Evolutionary conservation across 352 stramenopile genomes (phyloP), one percentile per base, ranked within the genome.

Genomic region (Plasmopara muralis): DNA sequence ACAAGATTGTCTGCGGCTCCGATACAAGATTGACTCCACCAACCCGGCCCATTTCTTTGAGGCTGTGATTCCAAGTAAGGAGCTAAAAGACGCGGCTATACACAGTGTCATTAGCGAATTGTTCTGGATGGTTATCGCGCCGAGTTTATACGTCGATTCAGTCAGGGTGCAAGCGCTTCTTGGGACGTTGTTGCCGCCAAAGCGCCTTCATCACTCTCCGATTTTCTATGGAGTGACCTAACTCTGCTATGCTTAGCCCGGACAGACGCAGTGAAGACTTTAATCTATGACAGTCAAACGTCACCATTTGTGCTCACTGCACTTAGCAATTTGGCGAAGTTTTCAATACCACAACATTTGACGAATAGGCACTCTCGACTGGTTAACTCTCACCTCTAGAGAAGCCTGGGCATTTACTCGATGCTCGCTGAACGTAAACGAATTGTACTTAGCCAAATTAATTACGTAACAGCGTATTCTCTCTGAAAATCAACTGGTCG

Each of bases 371-470:
- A 45, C 1, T 49, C 38, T 4, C 14, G 48, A 31, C 12, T 47
- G 43, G 44, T 59, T 3, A 46, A 18, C 20, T 40, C 42, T 60
- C 38, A 47, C 38, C 47, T 54, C 35, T 56, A 65, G 47, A 18
- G 42, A 43, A 12, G 20, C 29, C 2, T 57, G 41, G 46, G 6
- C 20, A 13, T 55, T 64, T 9, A 50, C 14, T 10, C 48, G 37
- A 39, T 10, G 55, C 15, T 64, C 33, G 56, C 50, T 64, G 9
- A 65, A 60, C 46, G 52, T 65, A 16, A 65, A 61, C 40, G 47
- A 47, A 15, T 15, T 65, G 16, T 57, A 65, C 39, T 2, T 16
- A 38, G 28, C 34, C 6, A 18, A 5, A 13, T 9, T 53, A 6
- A 25, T 3, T n/a, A 57, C 55, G 33, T 50, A 55, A 12, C 25